Evolutionary conservation across 371 early-diverging fungal species (phyloP).

Genomic region (Blakeslea trispora): DNA sequence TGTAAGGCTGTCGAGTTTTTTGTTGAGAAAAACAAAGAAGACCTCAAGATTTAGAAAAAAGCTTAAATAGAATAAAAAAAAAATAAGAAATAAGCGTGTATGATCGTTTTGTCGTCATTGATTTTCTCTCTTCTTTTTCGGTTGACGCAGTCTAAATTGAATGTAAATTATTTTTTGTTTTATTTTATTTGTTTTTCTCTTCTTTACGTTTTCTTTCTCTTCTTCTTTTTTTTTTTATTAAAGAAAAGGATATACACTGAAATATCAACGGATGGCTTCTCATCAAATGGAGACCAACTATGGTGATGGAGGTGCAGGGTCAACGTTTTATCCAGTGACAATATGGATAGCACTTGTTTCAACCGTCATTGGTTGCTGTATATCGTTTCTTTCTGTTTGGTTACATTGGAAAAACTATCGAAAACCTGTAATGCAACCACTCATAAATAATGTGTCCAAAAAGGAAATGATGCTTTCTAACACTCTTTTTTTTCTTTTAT

Average conservation of each 20-base stretch:
- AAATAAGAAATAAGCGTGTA: too few relatives aligned
- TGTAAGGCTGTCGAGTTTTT: conserved; percentile 37
- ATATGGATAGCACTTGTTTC: conserved; percentile 59
- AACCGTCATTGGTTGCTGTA: conserved; percentile 63
- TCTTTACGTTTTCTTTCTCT: not conserved
- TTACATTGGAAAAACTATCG: conserved; percentile 90
- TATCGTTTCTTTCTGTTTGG: conserved; percentile 77
- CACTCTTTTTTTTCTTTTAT: too few relatives aligned
- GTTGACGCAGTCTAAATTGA: too few relatives aligned
- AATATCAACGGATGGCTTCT: too few relatives aligned
- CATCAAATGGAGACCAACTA: conserved; percentile 15
- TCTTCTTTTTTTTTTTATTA: not conserved
- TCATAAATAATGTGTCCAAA: too few relatives aligned
- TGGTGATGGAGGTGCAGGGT: conserved; percentile 60
- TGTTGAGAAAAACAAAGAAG: conserved; percentile 26
- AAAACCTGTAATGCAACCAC: conserved; percentile 82
- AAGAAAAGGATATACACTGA: too few relatives aligned
- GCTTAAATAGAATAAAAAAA: too few relatives aligned
- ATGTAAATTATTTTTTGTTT: too few relatives aligned
- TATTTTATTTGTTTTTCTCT: not conserved
- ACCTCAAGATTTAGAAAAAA: conserved; percentile 21
- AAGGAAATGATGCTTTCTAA: not conserved
- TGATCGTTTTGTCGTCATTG: too few relatives aligned
- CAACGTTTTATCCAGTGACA: conserved; percentile 52
- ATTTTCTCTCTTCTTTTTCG: too few relatives aligned